A percentile compares a stretch with the other conserved stretches of the same genome.
These are phyloP conservation scores for Phoma sp. DNA, from an alignment of 2,329 filamentous ascomycete species.

Conservation along the genomic window DNA sequence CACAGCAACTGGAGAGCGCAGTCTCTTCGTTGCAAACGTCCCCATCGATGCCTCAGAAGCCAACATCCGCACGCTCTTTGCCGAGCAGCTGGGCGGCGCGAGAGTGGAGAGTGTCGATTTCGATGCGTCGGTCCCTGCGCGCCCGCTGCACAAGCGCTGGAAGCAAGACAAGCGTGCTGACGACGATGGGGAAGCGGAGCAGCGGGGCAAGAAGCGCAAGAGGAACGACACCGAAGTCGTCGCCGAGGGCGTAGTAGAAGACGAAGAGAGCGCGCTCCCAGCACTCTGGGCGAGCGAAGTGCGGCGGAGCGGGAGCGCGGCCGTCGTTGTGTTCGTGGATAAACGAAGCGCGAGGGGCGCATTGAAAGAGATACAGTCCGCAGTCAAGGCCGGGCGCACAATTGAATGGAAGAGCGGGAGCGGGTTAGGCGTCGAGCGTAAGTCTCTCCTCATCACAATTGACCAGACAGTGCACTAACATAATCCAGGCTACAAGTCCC, in stretches of 20 bases:
- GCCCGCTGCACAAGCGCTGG: constrained; percentile 58
- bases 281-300: constrained; percentile 75
- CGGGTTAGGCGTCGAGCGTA: constrained; percentile 60
- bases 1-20: constrained; percentile 72
- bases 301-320: constrained; percentile 77
- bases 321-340: constrained; percentile 85
- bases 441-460: constrained; percentile 39
- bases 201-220: constrained; percentile 64
- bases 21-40: constrained; percentile 89
- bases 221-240: constrained; percentile 47
- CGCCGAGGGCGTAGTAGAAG: constrained; percentile 56
- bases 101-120: constrained; percentile 82
- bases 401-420: constrained; percentile 71
- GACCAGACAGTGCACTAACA: not conserved
- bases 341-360: constrained; percentile 77
- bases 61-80: constrained; percentile 79
- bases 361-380: constrained; percentile 75
- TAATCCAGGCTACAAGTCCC: constrained; percentile 64
- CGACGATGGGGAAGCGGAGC: constrained; percentile 47
- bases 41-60: constrained; percentile 82
- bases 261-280: constrained; percentile 70
- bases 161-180: constrained; percentile 42
- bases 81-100: constrained; percentile 75
- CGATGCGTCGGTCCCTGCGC: constrained; percentile 54
- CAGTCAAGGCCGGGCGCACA: constrained; percentile 63